Base-by-base conservation (phyloP, 2,329 filamentous ascomycete species). In the Ambrosiella cleistominuta region DNA sequence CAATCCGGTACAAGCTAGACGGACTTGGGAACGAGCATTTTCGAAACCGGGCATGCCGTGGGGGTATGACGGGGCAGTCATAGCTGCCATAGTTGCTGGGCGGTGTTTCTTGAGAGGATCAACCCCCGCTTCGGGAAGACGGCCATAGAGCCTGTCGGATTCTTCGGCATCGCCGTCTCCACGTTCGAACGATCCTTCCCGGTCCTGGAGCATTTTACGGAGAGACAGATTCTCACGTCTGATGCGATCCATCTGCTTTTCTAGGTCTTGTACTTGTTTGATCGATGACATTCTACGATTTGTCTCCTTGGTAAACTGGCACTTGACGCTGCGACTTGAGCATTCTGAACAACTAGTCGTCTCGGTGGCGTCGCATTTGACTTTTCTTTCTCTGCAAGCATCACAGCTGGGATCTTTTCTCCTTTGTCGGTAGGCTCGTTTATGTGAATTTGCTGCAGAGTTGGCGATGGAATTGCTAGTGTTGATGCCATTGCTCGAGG, bases 251-350 rank as follows among this genome's bases (percentile, higher is more conserved):
- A 96, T 80, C 70, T 96, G 90, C 70, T 88, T 93, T 71, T 97
- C 91, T 35, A 98, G 76, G 68, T 98, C 93, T 70, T 97, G 93
- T 11, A 97, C 87, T 74, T 96, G 93, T 79, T 97, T 98, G 72
- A 97, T 97, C 1, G 91, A 97, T 15, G 93, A 97, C 93, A 98
- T 98, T 62, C 93, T 82, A 60, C 93, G 80, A 69, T 98, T 98
- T 11, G 93, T 98, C 71, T 98, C 93, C 72, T 98, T 98, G 54
- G 93, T 98, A 68, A 98, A 98, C 67, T 97, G 91, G 68, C 93
- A 98, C 69, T 94, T 95, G 63, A 97, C 91, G 67, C 91, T 94
- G 63, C 93, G 84, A 68, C 90, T 96, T 3, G 88, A 93, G 72
- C 93, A 98, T 71, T 98, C 93, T 1, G 93, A 96, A 69, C 93